Conservation (phyloP, 2,329 filamentous ascomycete species). For the Colletotrichum sojae region DNA sequence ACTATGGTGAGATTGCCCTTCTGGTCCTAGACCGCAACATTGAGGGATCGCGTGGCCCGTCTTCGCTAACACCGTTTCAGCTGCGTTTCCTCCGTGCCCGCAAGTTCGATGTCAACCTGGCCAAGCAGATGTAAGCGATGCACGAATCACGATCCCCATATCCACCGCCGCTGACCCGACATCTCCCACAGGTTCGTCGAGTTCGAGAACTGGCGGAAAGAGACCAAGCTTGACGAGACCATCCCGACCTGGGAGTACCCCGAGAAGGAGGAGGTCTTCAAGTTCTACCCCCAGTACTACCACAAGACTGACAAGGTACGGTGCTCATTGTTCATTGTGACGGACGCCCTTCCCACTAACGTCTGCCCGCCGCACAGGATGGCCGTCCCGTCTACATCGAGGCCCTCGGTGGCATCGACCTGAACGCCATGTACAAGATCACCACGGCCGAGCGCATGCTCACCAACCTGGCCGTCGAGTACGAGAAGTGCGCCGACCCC, state of each 20-base stretch:
- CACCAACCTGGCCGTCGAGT: conserved; percentile 95
- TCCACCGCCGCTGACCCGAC: not conserved
- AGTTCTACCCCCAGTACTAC: conserved; percentile 99
- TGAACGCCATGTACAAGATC: conserved; percentile 92
- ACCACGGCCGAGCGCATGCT: conserved; percentile 95
- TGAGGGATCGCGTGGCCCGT: not conserved
- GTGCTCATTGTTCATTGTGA: not conserved
- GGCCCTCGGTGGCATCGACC: conserved; percentile 92
- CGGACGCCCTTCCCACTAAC: conserved; percentile 1
- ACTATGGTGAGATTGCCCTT: conserved; percentile 77
- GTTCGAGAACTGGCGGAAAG: conserved; percentile 90
- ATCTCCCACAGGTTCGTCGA: conserved; percentile 82
- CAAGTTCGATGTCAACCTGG: conserved; percentile 89
- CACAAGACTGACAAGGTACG: conserved; percentile 91
- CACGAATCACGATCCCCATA: not conserved
- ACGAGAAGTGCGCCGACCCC: conserved; percentile 95
- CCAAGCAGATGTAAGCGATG: conserved; percentile 84
- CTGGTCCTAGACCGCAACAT: conserved; percentile 31
- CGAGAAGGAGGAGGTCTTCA: conserved; percentile 85
- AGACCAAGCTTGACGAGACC: conserved; percentile 86
- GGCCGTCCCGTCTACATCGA: conserved; percentile 98
- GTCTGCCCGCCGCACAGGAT: conserved; percentile 70
- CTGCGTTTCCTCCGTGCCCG: conserved; percentile 92
- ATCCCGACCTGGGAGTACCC: conserved; percentile 87
- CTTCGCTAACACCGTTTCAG: conserved; percentile 56